phyloP scores from a whole-genome alignment of 495 filamentous ascomycete species.

The Bombardia bombarda region DNA sequence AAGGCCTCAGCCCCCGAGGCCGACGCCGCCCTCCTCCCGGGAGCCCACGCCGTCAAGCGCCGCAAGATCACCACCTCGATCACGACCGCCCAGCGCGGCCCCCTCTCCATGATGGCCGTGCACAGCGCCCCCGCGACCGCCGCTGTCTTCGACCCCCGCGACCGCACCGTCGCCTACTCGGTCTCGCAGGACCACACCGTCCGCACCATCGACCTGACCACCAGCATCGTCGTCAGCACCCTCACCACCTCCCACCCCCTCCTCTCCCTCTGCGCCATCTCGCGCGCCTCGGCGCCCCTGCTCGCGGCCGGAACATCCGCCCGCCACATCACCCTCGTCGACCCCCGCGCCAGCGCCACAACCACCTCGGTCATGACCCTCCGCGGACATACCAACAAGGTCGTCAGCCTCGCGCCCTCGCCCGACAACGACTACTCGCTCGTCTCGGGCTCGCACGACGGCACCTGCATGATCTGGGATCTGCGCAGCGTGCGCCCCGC shows the following conservation, averaged over 20 bases:
- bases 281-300: conserved; percentile 39
- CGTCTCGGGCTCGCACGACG: conserved; percentile 78
- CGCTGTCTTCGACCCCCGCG: conserved; percentile 73
- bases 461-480: conserved; percentile 89
- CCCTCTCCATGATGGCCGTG: conserved; percentile 61
- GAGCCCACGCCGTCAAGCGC: conserved; percentile 58
- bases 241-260: conserved; percentile 76
- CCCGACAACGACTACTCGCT: conserved; percentile 72
- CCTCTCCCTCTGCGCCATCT: conserved; percentile 62
- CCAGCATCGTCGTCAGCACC: conserved; percentile 62
- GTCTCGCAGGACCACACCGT: conserved; percentile 82
- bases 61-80: conserved; percentile 63
- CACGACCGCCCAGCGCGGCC: conserved; percentile 63
- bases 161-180: conserved; percentile 84
- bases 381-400: conserved; percentile 79
- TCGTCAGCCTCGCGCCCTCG: conserved; percentile 59
- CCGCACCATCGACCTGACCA: conserved; percentile 85
- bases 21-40: conserved; percentile 55
- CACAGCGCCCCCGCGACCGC: conserved; percentile 67
- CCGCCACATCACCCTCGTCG: conserved; percentile 82
- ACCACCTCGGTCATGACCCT: conserved; percentile 77
- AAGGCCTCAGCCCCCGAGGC: conserved; percentile 66
- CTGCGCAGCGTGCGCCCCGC: conserved; percentile 62
- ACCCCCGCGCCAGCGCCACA: conserved; percentile 69
- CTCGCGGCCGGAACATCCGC: conserved; percentile 79